Percentiles rank a stretch among this genome's conserved stretches.
phyloP scores from a whole-genome alignment of 257 asterid genomes.

The Nyctanthes arbortristis region DNA sequence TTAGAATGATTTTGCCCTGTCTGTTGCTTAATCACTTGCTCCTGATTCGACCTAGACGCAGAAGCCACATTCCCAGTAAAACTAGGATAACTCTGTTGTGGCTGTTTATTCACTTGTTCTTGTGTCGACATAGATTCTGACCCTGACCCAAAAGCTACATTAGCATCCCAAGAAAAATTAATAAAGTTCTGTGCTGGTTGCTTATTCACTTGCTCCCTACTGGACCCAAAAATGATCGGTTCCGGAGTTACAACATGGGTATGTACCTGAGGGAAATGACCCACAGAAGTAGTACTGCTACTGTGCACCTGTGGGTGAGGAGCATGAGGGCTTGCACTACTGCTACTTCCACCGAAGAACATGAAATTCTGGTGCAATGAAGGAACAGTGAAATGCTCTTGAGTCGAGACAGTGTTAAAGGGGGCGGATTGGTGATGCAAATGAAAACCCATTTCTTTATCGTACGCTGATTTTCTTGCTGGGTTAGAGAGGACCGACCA shows the following conservation, averaged over 20 bases:
- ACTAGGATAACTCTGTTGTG: constrained; percentile 16
- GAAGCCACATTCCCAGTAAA: constrained; percentile 22
- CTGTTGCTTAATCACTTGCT: constrained; percentile 25
- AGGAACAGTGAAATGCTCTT: constrained; percentile 16
- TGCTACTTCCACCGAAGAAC: constrained; percentile 23
- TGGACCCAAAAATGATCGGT: constrained; percentile 24
- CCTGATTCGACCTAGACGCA: constrained; percentile 10
- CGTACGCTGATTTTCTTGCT: constrained; percentile 48
- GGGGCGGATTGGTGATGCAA: constrained; percentile 21
- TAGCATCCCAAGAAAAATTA: constrained; percentile 25
- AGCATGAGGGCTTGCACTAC: constrained; percentile 15
- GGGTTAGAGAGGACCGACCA: constrained; percentile 69
- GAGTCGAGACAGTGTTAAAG: constrained; percentile 11
- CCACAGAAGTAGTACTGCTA: constrained; percentile 18
- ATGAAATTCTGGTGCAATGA: constrained; percentile 28
- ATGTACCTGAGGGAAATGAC: constrained; percentile 13
- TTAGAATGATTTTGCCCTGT: no score
- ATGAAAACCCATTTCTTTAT: constrained; percentile 42
- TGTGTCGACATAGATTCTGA: constrained; percentile 22
- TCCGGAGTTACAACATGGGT: constrained; percentile 7
- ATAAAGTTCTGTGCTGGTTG: constrained; percentile 17
- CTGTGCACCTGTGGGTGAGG: constrained; percentile 30
- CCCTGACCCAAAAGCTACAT: constrained; percentile 30
- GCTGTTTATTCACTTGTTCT: constrained; percentile 26
- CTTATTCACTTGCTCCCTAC: constrained; percentile 7